A percentile compares a stretch with the other conserved stretches of the same genome.
phyloP scores from a whole-genome alignment of 148 eudicot genomes.

The Cornus controversa region DNA sequence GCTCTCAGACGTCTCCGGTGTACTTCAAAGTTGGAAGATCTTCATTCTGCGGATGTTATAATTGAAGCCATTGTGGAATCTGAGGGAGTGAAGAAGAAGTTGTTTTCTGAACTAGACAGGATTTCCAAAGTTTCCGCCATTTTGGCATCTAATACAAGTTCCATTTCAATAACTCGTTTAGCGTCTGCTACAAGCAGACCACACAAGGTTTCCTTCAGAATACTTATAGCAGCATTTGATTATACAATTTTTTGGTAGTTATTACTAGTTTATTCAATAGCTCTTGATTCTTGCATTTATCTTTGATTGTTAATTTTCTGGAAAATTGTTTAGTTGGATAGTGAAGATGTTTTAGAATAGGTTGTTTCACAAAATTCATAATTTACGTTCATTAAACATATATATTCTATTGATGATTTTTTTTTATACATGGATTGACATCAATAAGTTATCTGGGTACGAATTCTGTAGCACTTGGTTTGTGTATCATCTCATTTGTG shows the following conservation, averaged over 20 bases:
- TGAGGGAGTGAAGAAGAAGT: slow-evolving; percentile 68
- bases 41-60: slow-evolving; percentile 62
- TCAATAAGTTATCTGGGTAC: no score
- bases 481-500: no score
- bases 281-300: not conserved
- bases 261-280: not conserved
- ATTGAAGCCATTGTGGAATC: slow-evolving; percentile 90
- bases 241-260: not conserved
- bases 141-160: slow-evolving; percentile 89
- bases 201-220: slow-evolving; percentile 40
- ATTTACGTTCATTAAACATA: not conserved
- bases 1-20: slow-evolving; percentile 49
- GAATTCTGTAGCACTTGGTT: no score
- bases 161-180: slow-evolving; percentile 80
- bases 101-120: slow-evolving; percentile 60
- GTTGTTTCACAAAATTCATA: not conserved
- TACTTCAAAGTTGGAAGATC: slow-evolving; percentile 66
- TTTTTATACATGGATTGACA: no score
- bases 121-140: slow-evolving; percentile 66
- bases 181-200: slow-evolving; percentile 75
- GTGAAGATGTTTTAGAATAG: not conserved
- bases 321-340: not conserved
- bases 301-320: not conserved
- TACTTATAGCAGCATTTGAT: not conserved
- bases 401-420: not conserved